Conservation (phyloP, 306 rosid genomes). For the Canavalia gladiata region DNA sequence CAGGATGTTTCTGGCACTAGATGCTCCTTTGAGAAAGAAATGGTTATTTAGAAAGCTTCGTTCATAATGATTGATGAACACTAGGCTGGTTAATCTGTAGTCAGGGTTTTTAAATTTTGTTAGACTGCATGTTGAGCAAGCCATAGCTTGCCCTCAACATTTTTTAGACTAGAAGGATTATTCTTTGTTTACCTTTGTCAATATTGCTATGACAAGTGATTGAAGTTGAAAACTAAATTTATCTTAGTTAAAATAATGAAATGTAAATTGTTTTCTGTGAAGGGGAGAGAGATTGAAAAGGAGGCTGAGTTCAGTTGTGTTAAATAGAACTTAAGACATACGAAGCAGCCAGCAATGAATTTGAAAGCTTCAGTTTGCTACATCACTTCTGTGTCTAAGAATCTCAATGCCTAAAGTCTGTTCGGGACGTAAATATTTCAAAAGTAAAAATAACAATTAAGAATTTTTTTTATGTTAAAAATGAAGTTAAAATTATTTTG, state of each 20-base stretch:
- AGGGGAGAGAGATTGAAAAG: background rate
- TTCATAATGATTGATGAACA: conserved; percentile 40
- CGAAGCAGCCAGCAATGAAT: background rate
- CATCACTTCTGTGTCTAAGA: conserved; percentile 57
- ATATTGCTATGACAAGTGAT: background rate
- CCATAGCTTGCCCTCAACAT: conserved; percentile 3
- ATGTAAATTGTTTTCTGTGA: background rate
- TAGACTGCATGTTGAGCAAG: background rate
- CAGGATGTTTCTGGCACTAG: conserved; percentile 59
- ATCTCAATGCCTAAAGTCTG: background rate
- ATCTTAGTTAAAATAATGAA: background rate
- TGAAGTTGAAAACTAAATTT: background rate
- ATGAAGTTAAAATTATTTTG: too few relatives aligned
- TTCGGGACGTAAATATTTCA: too few relatives aligned
- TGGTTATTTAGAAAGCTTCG: conserved; percentile 63
- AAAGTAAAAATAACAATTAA: too few relatives aligned
- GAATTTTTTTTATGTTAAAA: too few relatives aligned
- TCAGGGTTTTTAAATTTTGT: conserved; percentile 1
- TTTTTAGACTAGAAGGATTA: background rate
- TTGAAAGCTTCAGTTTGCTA: conserved; percentile 34
- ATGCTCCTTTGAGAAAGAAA: conserved; percentile 58
- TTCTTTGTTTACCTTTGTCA: conserved; percentile 16
- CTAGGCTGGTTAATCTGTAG: conserved; percentile 13
- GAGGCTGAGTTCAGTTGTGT: background rate
- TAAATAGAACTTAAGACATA: conserved; percentile 12